Base-by-base conservation (phyloP, 2,329 filamentous ascomycete species). In the Penicillium sp. region DNA sequence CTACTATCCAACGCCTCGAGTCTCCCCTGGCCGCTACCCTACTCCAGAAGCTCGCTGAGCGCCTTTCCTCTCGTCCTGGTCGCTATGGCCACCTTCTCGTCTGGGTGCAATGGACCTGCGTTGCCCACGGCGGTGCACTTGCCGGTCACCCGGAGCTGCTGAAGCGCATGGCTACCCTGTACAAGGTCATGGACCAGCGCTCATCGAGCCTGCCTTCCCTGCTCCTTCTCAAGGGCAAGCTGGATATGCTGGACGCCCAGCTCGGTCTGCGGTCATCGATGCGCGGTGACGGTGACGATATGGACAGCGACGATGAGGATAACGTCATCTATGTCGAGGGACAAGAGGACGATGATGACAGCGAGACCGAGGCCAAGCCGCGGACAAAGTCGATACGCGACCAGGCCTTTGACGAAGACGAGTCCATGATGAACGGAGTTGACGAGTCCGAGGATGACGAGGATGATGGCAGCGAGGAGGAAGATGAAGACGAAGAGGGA, bases 51-150 rank as follows among this genome's bases (percentile, higher is more conserved):
- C 81, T 98, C 44, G 89, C 93, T 7, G 87, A 95, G 60, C 82
- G 91, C 51, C 81, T 98, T 67, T 86, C 95, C 71, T 82, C 87
- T 58, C 83, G 89, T 39, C 93, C 93, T 1, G 93, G 92, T 3
- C 83, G 93, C 47, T 92, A 93, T 12, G 90, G 91, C 44, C 88
- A 86, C 65, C 81, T 98, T 28, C 91, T 96, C 80, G 82, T 87
- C 13, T 98, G 93, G 91, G 87, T 97, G 38, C 91, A 96, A 72
- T 95, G 90, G 89, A 92, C 89, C 1, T 81, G 96, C 47, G 83
- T 96, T 29, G 86, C 88, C 1, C 93, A 98, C 66, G 93, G 93
- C 58, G 93, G 92, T 57, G 91, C 91, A 46, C 78, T 98, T 44
- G 89, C 91, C 9, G 86, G 86, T 28, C 89, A 95, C 68, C 83